These are phyloP conservation scores for Picochlorum sp. DNA, from an alignment of 139 green algal genomes.

Conservation along the genomic window DNA sequence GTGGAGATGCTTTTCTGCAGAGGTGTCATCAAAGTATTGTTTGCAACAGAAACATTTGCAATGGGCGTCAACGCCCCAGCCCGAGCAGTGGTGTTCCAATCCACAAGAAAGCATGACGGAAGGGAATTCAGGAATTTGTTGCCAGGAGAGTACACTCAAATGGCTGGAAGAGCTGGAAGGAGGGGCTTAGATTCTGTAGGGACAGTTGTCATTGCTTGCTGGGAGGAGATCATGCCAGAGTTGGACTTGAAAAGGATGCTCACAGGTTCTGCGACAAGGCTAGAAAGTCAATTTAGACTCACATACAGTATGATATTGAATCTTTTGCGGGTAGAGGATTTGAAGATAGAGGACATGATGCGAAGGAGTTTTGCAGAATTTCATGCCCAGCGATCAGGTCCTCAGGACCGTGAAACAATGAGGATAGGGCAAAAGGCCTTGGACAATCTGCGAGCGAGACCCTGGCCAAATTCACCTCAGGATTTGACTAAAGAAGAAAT, in stretches of 20 bases:
- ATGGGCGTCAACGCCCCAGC: slow-evolving; percentile 98
- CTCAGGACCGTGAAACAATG: slow-evolving; percentile 47
- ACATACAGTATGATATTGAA: slow-evolving; percentile 98
- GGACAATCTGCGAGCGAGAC: slow-evolving; percentile 8
- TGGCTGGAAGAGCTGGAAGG: slow-evolving; percentile 81
- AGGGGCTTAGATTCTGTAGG: slow-evolving; percentile 81
- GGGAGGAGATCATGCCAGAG: slow-evolving; percentile 60
- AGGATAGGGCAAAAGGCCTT: slow-evolving; percentile 38
- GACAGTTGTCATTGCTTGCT: slow-evolving; percentile 81
- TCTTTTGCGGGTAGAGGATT: slow-evolving; percentile 87
- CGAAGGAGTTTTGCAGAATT: slow-evolving; percentile 90
- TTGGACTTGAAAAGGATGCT: slow-evolving; percentile 66
- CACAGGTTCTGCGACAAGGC: slow-evolving; percentile 52
- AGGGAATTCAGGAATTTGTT: slow-evolving; percentile 69
- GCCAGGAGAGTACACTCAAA: slow-evolving; percentile 94
- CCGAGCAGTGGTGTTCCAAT: slow-evolving; percentile 86
- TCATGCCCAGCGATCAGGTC: slow-evolving; percentile 65
- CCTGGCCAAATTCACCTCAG: slow-evolving; percentile 45
- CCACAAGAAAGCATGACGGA: slow-evolving; percentile 83
- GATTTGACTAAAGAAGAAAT: slow-evolving; percentile 35
- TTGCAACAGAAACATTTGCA: slow-evolving; percentile 95
- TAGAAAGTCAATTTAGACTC: slow-evolving; percentile 90
- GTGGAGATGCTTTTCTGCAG: slow-evolving; percentile 99
- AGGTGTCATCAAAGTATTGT: slow-evolving; percentile 84
- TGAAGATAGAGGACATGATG: slow-evolving; percentile 97